phyloP scores from a whole-genome alignment of 1,284 basidiomycete genomes.

The Trametes polyzona region DNA sequence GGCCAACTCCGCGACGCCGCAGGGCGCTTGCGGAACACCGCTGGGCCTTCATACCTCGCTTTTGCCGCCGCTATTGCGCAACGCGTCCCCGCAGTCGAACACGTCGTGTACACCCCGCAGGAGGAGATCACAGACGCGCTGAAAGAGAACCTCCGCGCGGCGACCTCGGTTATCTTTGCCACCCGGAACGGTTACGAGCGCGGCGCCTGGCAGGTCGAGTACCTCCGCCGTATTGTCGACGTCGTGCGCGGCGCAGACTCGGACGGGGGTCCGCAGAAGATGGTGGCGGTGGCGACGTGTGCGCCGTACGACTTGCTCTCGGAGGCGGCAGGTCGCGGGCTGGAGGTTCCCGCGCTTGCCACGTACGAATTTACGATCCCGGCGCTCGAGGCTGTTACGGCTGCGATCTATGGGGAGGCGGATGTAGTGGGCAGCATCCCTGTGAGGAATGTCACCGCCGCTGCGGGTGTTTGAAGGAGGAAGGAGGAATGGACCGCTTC shows the following conservation, averaged over 20 bases:
- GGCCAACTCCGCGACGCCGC: constrained; percentile 46
- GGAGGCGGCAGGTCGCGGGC: constrained; percentile 29
- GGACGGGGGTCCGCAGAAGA: constrained; percentile 19
- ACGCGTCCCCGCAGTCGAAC: constrained; percentile 40
- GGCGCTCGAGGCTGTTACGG: constrained; percentile 50
- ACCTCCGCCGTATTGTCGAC: constrained; percentile 41
- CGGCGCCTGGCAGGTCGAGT: constrained; percentile 55
- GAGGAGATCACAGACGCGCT: constrained; percentile 28
- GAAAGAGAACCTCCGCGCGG: constrained; percentile 26
- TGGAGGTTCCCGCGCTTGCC: constrained; percentile 40
- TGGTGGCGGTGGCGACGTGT: constrained; percentile 60
- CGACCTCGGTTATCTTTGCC: constrained; percentile 52
- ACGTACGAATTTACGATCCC: constrained; percentile 62
- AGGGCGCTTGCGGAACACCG: constrained; percentile 56
- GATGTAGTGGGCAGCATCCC: constrained; percentile 42
- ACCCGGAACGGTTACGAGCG: constrained; percentile 58
- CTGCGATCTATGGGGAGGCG: constrained; percentile 49
- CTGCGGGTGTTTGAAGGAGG: background rate
- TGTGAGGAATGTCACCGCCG: constrained; percentile 31
- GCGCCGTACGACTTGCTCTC: constrained; percentile 59
- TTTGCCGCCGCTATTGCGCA: constrained; percentile 46
- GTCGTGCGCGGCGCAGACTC: constrained; percentile 1
- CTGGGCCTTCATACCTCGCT: constrained; percentile 55
- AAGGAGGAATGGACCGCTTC: background rate
- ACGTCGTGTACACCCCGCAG: constrained; percentile 50